Evolutionary conservation across 1,284 basidiomycete genomes (phyloP), one percentile per base, ranked within the genome.

Genomic region (Phellopilus nigrolimitatus): DNA sequence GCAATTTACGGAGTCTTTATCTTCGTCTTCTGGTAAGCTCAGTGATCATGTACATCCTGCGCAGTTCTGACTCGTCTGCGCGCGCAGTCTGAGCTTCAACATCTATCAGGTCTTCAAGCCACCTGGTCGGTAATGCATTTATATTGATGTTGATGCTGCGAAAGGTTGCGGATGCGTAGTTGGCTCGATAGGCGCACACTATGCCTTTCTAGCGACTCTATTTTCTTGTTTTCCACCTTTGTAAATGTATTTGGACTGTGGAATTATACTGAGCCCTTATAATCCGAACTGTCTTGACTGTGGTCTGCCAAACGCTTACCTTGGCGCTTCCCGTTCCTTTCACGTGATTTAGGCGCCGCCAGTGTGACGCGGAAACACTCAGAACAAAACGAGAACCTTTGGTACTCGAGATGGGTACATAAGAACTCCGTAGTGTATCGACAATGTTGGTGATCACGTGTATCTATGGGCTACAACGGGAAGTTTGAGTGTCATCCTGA

Each of bases 11-110:
- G 94, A 10, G 67, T 75, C n/a, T 75, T 73, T 57, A 82, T 97
- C 41, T 92, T 94, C 70, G 71, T 87, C 22, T 91, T 95, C 67
- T 95, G 91, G 90, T 91, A 63, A 61, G 89, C 75, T 38, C 19
- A 12, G 27, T 19, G 19, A 12, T 13, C 19, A 12, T 6, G 36
- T 47, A 3, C 12, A 47, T 17, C 17, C 28, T 15, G 15, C 30
- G 7, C 3, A 43, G 28, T 25, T 15, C 21, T 19, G 42, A 28
- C 15, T 28, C 15, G 5, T 21, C 25, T 51, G 15, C 27, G 40
- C 37, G 21, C 36, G 21, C 65, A 90, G 88, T 63, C 68, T 91
- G 60, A 77, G 78, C 54, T 91, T 82, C 65, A 91, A 91, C 62
- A 79, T 91, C 48, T 85, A 88, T 61, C 69, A 79, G 51, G 71